Conservation (phyloP, 2,329 filamentous ascomycete species). For the Aspergillus eucalypticola region DNA sequence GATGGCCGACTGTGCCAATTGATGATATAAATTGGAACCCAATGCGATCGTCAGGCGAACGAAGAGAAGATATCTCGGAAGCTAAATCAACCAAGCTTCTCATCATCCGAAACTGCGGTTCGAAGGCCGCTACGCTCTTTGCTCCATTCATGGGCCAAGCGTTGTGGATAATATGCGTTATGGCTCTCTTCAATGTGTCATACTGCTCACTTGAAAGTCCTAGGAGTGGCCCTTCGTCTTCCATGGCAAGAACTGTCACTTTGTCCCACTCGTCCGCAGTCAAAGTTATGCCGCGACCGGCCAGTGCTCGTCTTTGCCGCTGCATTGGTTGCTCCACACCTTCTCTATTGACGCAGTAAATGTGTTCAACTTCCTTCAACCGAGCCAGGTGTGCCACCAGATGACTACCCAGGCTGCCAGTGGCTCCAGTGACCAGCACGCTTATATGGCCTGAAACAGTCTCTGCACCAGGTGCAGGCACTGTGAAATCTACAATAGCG, state of each 20-base stretch:
- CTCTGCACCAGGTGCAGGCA: neutral
- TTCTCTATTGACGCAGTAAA: constrained; percentile 52
- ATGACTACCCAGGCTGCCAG: constrained; percentile 44
- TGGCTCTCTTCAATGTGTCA: constrained; percentile 34
- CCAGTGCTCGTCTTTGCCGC: constrained; percentile 40
- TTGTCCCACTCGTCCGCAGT: constrained; percentile 32
- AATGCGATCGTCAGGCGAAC: constrained; percentile 16
- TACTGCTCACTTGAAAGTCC: constrained; percentile 50
- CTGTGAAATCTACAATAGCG: constrained; percentile 24
- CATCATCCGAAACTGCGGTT: constrained; percentile 45
- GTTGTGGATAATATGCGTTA: constrained; percentile 50
- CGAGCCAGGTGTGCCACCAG: constrained; percentile 40
- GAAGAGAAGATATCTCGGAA: constrained; percentile 26
- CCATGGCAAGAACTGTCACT: constrained; percentile 50
- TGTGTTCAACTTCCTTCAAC: constrained; percentile 29
- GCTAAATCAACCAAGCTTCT: constrained; percentile 53
- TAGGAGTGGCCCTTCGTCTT: constrained; percentile 51
- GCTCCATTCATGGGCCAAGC: constrained; percentile 33
- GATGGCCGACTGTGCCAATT: constrained; percentile 42
- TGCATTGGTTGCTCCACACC: constrained; percentile 26
- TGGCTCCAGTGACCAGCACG: constrained; percentile 46
- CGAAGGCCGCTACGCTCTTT: constrained; percentile 21
- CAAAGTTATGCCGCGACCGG: constrained; percentile 27
- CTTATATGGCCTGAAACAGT: neutral
- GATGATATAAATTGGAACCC: constrained; percentile 47